Evolutionary conservation across 164 flowering plant species (phyloP).

Genomic region (Tinospora cordifolia): DNA sequence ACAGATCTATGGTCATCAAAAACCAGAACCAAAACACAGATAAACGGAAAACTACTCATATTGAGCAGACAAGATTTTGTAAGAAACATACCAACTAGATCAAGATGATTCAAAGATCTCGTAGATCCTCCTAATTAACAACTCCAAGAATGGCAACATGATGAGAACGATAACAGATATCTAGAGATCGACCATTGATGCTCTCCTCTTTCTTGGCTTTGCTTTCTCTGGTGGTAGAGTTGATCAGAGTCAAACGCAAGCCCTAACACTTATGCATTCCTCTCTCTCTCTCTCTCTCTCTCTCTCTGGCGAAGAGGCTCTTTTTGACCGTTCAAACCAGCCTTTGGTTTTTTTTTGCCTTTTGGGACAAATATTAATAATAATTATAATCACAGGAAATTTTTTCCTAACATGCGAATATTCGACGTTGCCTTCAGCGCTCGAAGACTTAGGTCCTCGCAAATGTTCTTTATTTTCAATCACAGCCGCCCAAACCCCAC

Average conservation of each 20-base stretch:
- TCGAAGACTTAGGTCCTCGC: slow-evolving; percentile 7
- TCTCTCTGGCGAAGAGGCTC: slow-evolving; percentile 3
- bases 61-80: background rate
- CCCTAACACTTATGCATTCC: slow-evolving; percentile 7
- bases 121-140: background rate
- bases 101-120: background rate
- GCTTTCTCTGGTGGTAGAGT: background rate
- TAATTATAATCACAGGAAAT: too few relatives aligned
- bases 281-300: too few relatives aligned
- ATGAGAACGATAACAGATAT: background rate
- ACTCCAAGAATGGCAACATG: background rate
- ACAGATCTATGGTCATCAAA: too few relatives aligned
- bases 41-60: background rate
- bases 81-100: slow-evolving; percentile 6
- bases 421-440: slow-evolving; percentile 8
- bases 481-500: background rate
- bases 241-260: slow-evolving; percentile 4
- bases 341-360: background rate
- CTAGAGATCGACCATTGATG: background rate
- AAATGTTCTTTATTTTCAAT: background rate
- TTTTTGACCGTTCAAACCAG: slow-evolving; percentile 17
- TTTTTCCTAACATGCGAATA: background rate
- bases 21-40: background rate
- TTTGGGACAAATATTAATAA: background rate
- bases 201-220: background rate